Percentiles rank a stretch among this genome's conserved stretches.
Evolutionary conservation across 2,329 filamentous ascomycete species (phyloP).

Genomic region (Canariomyces notabilis): DNA sequence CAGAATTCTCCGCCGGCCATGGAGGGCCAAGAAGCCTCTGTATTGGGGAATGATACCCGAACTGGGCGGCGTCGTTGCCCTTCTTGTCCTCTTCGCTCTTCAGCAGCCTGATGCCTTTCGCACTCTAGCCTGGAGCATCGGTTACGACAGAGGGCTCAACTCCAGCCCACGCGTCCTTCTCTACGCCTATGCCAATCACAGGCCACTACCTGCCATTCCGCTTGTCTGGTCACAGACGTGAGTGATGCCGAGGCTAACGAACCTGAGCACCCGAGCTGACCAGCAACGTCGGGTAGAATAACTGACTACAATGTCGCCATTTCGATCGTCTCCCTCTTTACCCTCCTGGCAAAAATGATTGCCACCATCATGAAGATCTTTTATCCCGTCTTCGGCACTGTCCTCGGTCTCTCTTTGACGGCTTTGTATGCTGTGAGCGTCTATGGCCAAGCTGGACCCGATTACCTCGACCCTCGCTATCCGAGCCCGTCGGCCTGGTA

Average conservation of each 20-base stretch:
- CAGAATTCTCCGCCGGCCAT: conserved; percentile 54
- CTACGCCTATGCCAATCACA: conserved; percentile 69
- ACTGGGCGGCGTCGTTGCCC: conserved; percentile 58
- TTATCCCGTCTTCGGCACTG: conserved; percentile 58
- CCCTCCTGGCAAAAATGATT: conserved; percentile 66
- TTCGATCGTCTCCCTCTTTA: conserved; percentile 69
- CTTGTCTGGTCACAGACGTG: conserved; percentile 70
- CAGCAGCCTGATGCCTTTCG: conserved; percentile 69
- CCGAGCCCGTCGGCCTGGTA: conserved; percentile 67
- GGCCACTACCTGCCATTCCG: conserved; percentile 55
- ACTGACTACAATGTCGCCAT: conserved; percentile 74
- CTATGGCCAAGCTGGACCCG: conserved; percentile 67
- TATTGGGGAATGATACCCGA: conserved; percentile 63
- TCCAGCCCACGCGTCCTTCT: conserved; percentile 64
- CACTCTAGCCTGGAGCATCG: conserved; percentile 67
- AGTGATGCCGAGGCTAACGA: conserved; percentile 28
- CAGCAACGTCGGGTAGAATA: conserved; percentile 49
- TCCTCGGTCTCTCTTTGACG: conserved; percentile 53
- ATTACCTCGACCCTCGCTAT: conserved; percentile 61
- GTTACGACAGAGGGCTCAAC: conserved; percentile 66
- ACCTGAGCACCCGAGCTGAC: background rate
- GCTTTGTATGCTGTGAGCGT: conserved; percentile 61
- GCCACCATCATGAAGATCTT: conserved; percentile 67
- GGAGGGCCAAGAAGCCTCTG: conserved; percentile 54
- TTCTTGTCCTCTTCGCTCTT: conserved; percentile 67